Percentiles rank a stretch among this genome's conserved stretches.
These are phyloP conservation scores for Ascomycota sp. DNA, from an alignment of 2,329 filamentous ascomycete species.

Conservation along the genomic window DNA sequence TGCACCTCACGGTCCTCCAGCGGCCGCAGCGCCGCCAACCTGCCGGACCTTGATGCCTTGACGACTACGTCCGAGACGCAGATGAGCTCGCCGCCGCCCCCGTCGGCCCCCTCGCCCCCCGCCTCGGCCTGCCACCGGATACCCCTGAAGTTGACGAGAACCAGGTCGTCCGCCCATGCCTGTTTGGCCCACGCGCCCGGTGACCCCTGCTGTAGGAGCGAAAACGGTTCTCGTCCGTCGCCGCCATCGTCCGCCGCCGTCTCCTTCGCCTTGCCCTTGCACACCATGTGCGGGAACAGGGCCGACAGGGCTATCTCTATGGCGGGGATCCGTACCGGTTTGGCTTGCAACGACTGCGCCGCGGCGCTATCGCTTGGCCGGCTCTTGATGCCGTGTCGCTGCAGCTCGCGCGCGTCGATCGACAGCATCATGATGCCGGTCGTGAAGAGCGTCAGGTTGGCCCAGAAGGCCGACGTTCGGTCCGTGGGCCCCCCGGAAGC, in stretches of 20 bases:
- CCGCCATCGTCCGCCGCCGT: constrained; percentile 3
- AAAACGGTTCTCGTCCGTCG: constrained; percentile 7
- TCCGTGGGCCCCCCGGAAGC: constrained; percentile 21
- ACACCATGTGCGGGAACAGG: constrained; percentile 17
- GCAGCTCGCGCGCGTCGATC: constrained; percentile 26
- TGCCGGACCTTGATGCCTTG: constrained; percentile 28
- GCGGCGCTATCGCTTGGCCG: constrained; percentile 11
- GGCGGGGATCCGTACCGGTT: constrained; percentile 24
- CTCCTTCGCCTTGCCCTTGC: no score
- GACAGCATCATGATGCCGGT: constrained; percentile 30
- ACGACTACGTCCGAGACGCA: constrained; percentile 33
- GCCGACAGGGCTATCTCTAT: constrained; percentile 28
- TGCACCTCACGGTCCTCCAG: constrained; percentile 39
- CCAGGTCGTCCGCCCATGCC: constrained; percentile 37
- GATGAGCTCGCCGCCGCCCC: constrained; percentile 8
- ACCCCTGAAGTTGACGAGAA: constrained; percentile 36
- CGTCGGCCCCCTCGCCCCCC: constrained; percentile 2
- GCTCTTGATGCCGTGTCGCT: constrained; percentile 22
- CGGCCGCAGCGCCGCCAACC: constrained; percentile 32
- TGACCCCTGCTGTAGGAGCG: constrained; percentile 6
- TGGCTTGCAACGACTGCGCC: constrained; percentile 18
- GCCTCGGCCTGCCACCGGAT: constrained; percentile 11
- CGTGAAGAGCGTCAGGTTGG: constrained; percentile 26
- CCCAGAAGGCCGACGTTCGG: constrained; percentile 29
- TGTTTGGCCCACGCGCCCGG: constrained; percentile 8